phyloP scores from a whole-genome alignment of 2,329 filamentous ascomycete genomes.

The Neonectria neomacrospora region DNA sequence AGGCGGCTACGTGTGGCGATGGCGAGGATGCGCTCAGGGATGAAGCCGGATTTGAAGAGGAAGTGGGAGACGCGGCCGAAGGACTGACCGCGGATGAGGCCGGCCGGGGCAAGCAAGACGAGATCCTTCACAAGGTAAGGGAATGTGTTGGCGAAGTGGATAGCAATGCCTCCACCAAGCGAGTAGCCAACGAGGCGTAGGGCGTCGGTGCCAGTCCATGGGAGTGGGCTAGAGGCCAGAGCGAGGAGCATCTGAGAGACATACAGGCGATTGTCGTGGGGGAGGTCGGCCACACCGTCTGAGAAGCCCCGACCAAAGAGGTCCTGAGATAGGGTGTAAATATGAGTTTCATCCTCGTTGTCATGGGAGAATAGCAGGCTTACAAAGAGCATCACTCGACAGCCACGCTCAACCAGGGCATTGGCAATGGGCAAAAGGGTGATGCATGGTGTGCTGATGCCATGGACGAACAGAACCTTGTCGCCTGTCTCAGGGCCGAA shows the following conservation, averaged over 20 bases:
- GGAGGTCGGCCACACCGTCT: slow-evolving; percentile 71
- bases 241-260: slow-evolving; percentile 77
- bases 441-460: slow-evolving; percentile 85
- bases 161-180: slow-evolving; percentile 81
- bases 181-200: slow-evolving; percentile 83
- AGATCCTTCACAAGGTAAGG: slow-evolving; percentile 75
- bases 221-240: slow-evolving; percentile 74
- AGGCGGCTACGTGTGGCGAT: slow-evolving; percentile 61
- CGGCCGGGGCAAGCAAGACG: slow-evolving; percentile 81
- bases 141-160: slow-evolving; percentile 79
- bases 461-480: slow-evolving; percentile 83
- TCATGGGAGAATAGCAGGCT: slow-evolving; percentile 38
- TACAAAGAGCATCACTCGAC: slow-evolving; percentile 83
- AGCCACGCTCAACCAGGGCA: slow-evolving; percentile 74
- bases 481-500: slow-evolving; percentile 79
- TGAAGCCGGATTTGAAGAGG: slow-evolving; percentile 64
- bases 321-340: slow-evolving; percentile 57
- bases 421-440: slow-evolving; percentile 75
- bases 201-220: slow-evolving; percentile 69
- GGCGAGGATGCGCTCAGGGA: slow-evolving; percentile 64
- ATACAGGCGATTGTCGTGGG: slow-evolving; percentile 80
- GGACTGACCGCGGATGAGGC: slow-evolving; percentile 71
- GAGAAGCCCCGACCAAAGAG: slow-evolving; percentile 76
- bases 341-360: slow-evolving; percentile 13
- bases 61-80: slow-evolving; percentile 62